Base-by-base conservation (phyloP, 2,329 filamentous ascomycete species). In the Ophiocordyceps camponoti-rufipedis region DNA sequence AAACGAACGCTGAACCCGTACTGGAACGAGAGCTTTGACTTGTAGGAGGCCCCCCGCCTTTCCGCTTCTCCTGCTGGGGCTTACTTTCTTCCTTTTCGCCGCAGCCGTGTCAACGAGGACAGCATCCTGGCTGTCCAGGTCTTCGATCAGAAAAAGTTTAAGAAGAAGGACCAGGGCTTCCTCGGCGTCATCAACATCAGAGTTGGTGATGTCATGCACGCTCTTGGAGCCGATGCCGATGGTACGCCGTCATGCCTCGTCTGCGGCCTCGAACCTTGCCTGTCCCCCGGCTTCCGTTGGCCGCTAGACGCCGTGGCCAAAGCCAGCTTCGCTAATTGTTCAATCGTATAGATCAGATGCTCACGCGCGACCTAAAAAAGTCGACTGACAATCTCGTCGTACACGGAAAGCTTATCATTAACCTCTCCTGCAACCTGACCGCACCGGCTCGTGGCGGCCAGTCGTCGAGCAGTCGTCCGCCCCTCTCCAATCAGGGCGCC, bases 161-260 rank as follows among this genome's bases (percentile, higher is more conserved):
- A 98, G 74, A 98, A 98, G 78, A 98, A 96, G 86, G 91, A 98
- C 56, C 91, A 98, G 62, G 91, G 91, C 9, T 98, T 98, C 60
- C 72, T 98, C 7, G 91, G 91, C 47, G 91, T 98, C 46, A 95
- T 98, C 58, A 98, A 98, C 62, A 83, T 98, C 55, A 82, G 88
- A 48, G 82, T 98, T 53, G 91, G 91, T 55, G 88, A 93, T 71
- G 83, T 91, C 38, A 86, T 98, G 54, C 59, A 60, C 28, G 89
- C 95, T 60, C 70, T 98, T 52, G 81, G 85, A 51, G 78, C 85
- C 48, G 87, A 88, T 47, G 84, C 86, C 51, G 91, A 96, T 68
- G 89, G 91, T 96, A 72, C 40, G 43, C 8, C 28, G 16, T 31
- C 29, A 31, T 23, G 23, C 23, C 23, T 23, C 29, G 12, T 31